A percentile compares a stretch with the other conserved stretches of the same genome.
Conservation (phyloP, 2,329 filamentous ascomycete species). For the Trichoderma atrobrunneum region DNA sequence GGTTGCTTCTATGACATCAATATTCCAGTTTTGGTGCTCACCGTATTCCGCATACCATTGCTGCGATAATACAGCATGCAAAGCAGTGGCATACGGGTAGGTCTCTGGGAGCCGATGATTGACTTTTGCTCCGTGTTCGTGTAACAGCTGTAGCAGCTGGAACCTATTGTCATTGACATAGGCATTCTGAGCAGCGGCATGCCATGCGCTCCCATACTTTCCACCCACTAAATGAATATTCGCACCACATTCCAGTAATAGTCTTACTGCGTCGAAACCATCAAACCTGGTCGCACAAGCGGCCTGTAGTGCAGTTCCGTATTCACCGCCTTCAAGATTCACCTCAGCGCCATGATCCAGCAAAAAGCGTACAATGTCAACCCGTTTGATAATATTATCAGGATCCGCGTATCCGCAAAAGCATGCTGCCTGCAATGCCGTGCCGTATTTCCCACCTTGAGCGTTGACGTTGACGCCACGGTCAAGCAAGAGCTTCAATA, state of each 20-base stretch:
- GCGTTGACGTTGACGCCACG: background rate
- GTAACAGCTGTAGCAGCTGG: background rate
- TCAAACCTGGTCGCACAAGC: background rate
- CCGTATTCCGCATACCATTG: background rate
- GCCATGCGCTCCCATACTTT: background rate
- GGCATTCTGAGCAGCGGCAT: background rate
- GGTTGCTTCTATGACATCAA: background rate
- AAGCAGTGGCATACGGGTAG: background rate
- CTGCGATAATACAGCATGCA: background rate
- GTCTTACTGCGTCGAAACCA: background rate
- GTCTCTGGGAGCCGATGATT: background rate
- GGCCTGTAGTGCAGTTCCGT: background rate
- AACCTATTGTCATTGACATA: rapidly evolving
- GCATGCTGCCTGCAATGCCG: background rate
- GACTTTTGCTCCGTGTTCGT: background rate
- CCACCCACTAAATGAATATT: background rate
- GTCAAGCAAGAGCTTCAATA: background rate
- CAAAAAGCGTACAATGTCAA: background rate
- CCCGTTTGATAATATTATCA: background rate
- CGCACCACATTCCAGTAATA: background rate
- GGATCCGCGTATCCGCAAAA: rapidly evolving
- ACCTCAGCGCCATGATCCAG: background rate
- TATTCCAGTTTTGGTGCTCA: background rate
- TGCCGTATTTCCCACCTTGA: background rate
- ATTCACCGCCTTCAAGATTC: background rate